A percentile compares a stretch with the other conserved stretches of the same genome.
Conservation (phyloP, 2,329 filamentous ascomycete genomes). For the Neonectria coccinea region DNA sequence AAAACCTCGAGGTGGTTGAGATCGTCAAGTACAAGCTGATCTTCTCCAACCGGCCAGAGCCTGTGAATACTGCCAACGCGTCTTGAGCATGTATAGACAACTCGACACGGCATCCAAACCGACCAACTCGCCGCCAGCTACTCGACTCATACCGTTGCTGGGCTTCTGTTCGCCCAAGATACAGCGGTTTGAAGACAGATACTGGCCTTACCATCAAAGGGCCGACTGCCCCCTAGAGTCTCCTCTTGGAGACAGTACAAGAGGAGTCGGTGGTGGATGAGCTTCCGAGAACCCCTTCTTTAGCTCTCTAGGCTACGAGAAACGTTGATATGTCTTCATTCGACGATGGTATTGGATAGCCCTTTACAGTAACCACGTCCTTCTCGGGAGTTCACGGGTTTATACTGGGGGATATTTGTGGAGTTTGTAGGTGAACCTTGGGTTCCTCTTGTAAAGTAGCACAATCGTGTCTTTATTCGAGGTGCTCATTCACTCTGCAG, state of each 20-base stretch:
- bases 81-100: slow-evolving; percentile 32
- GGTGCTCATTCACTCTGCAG: background rate
- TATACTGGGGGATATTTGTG: background rate
- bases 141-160: background rate
- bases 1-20: slow-evolving; percentile 84
- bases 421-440: background rate
- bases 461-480: background rate
- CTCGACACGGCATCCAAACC: background rate
- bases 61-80: slow-evolving; percentile 69
- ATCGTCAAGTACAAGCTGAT: slow-evolving; percentile 88
- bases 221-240: background rate
- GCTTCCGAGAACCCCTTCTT: background rate
- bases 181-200: background rate
- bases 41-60: slow-evolving; percentile 87
- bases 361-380: background rate
- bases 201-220: background rate
- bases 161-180: background rate
- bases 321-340: background rate
- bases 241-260: background rate
- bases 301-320: background rate
- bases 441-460: background rate
- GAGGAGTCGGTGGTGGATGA: background rate
- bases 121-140: background rate
- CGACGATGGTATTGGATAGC: background rate
- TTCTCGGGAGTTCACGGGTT: background rate